Percentiles rank a stretch among this genome's conserved stretches.
Conservation (phyloP, 1,139 yeast genomes). For the Pichia sp. region DNA sequence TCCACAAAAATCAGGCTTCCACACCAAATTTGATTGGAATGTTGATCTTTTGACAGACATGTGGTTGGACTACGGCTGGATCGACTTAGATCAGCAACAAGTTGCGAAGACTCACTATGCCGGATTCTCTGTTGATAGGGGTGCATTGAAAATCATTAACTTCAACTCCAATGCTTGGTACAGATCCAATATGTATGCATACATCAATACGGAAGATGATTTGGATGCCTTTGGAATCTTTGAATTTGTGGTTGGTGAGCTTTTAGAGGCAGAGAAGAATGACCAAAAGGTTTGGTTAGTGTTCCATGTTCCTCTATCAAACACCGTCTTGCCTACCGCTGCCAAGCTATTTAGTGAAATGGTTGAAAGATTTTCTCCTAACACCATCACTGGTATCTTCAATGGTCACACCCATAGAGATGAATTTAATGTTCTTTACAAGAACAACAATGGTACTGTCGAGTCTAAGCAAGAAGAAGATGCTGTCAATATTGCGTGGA, state of each 20-base stretch:
- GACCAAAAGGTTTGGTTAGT: slow-evolving; percentile 66
- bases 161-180: slow-evolving; percentile 64
- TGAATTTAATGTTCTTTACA: slow-evolving; percentile 52
- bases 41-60: slow-evolving; percentile 54
- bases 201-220: slow-evolving; percentile 41
- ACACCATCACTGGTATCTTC: slow-evolving; percentile 60
- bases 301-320: slow-evolving; percentile 60
- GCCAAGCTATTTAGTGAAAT: slow-evolving; percentile 50
- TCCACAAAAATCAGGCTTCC: slow-evolving; percentile 41
- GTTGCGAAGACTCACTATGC: slow-evolving; percentile 46
- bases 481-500: slow-evolving; percentile 55
- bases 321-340: slow-evolving; percentile 55
- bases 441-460: slow-evolving; percentile 13
- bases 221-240: slow-evolving; percentile 62
- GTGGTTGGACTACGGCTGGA: slow-evolving; percentile 46
- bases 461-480: slow-evolving; percentile 33
- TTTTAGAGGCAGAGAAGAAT: slow-evolving; percentile 47
- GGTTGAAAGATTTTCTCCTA: slow-evolving; percentile 61
- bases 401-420: slow-evolving; percentile 71
- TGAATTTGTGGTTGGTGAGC: slow-evolving; percentile 53
- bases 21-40: slow-evolving; percentile 51
- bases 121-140: slow-evolving; percentile 53
- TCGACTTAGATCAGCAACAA: slow-evolving; percentile 28
- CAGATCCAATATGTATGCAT: slow-evolving; percentile 56
- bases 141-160: slow-evolving; percentile 51